These are phyloP conservation scores for Aspergillus asperescens DNA, from an alignment of 495 filamentous ascomycete genomes.

Conservation along the genomic window DNA sequence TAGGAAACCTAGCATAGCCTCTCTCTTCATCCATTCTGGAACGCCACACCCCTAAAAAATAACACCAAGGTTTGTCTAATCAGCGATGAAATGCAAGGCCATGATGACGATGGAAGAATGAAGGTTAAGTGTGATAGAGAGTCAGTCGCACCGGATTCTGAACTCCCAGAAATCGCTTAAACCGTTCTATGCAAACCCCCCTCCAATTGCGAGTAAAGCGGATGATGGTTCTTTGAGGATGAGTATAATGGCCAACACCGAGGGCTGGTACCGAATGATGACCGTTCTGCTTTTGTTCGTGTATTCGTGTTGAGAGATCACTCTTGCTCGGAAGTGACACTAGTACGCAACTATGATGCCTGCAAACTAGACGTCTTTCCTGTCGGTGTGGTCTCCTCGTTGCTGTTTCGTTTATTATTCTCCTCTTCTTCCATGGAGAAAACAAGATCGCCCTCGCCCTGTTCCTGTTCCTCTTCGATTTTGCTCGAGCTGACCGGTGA, in stretches of 20 bases:
- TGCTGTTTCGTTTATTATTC: slow-evolving; percentile 41
- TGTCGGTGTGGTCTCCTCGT: slow-evolving; percentile 19
- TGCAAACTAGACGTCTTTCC: slow-evolving; percentile 18
- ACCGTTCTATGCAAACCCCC: slow-evolving; percentile 25
- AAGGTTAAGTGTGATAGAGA: neutral
- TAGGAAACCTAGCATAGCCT: neutral
- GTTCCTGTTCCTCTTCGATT: slow-evolving; percentile 63
- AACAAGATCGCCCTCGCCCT: slow-evolving; percentile 64
- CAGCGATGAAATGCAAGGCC: slow-evolving; percentile 14
- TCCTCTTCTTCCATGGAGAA: slow-evolving; percentile 77
- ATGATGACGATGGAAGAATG: neutral
- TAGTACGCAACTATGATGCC: slow-evolving; percentile 8
- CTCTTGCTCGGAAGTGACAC: slow-evolving; percentile 20
- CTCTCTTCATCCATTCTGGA: neutral
- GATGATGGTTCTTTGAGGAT: slow-evolving; percentile 13
- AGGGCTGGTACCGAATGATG: slow-evolving; percentile 16
- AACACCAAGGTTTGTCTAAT: slow-evolving; percentile 17
- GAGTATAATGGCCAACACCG: slow-evolving; percentile 6
- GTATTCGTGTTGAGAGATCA: slow-evolving; percentile 20
- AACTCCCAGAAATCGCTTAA: slow-evolving; percentile 17
- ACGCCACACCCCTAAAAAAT: neutral
- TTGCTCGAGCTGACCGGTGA: slow-evolving; percentile 52
- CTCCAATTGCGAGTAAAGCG: slow-evolving; percentile 3
- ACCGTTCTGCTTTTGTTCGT: slow-evolving; percentile 17
- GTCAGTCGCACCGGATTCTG: neutral